phyloP scores from a whole-genome alignment of 768 basidiomycete genomes.

The Phallus indusiatus region DNA sequence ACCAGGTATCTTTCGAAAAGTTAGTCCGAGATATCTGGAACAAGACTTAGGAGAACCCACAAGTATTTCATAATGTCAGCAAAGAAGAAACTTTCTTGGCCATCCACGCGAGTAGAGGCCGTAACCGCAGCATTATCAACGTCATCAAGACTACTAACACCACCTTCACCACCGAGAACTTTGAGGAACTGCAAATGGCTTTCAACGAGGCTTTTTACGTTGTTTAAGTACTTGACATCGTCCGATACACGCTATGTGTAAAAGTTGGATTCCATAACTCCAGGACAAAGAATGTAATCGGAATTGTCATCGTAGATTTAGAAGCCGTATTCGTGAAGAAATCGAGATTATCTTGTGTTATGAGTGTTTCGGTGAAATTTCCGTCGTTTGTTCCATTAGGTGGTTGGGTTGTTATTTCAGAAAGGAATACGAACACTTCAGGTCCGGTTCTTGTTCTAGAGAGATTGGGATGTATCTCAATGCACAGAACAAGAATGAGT shows the following conservation, averaged over 20 bases:
- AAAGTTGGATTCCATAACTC: conserved; percentile 75
- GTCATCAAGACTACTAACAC: conserved; percentile 48
- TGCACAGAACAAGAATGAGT: not conserved
- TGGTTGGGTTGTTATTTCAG: conserved; percentile 29
- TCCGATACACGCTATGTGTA: conserved; percentile 71
- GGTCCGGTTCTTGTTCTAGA: conserved; percentile 72
- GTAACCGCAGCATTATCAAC: conserved; percentile 36
- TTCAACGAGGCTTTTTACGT: conserved; percentile 46
- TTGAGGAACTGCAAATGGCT: conserved; percentile 44
- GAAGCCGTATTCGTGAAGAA: conserved; percentile 60
- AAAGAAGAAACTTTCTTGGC: conserved; percentile 64
- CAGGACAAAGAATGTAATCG: conserved; percentile 60
- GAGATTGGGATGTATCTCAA: not conserved
- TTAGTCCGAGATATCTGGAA: not conserved
- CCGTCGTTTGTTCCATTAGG: conserved; percentile 38
- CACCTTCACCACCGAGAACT: conserved; percentile 20
- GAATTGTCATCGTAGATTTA: conserved; percentile 39
- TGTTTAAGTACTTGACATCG: conserved; percentile 54
- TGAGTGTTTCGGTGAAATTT: conserved; percentile 43
- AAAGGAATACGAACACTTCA: conserved; percentile 42
- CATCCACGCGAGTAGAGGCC: conserved; percentile 29
- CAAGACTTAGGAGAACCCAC: conserved; percentile 23
- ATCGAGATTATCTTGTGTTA: conserved; percentile 26
- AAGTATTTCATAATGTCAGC: conserved; percentile 72
- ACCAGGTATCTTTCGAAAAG: conserved; percentile 46